phyloP scores from a whole-genome alignment of 495 filamentous ascomycete species.

The Trichoderma asperelloides region DNA sequence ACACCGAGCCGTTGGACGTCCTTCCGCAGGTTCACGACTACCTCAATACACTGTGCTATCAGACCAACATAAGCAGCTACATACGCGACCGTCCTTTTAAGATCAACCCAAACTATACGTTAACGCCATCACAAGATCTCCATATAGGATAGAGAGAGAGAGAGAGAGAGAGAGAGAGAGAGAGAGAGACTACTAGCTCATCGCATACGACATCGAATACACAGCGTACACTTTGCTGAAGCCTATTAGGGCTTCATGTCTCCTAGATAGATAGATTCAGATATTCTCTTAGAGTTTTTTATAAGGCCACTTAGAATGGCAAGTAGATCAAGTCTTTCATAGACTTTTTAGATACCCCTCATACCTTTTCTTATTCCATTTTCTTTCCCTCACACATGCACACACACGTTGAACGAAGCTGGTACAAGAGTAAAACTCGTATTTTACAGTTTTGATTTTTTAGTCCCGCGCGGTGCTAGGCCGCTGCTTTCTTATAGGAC shows the following conservation, averaged over 20 bases:
- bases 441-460: background rate
- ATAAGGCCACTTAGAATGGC: background rate
- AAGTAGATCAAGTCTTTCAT: background rate
- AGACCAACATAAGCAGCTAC: constrained; percentile 39
- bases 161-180: background rate
- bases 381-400: background rate
- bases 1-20: constrained; percentile 24
- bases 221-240: background rate
- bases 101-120: background rate
- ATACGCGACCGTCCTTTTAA: constrained; percentile 29
- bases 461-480: background rate
- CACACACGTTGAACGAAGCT: background rate
- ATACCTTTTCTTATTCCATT: background rate
- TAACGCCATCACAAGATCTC: background rate
- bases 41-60: constrained; percentile 31
- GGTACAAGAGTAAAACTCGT: background rate
- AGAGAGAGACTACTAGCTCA: background rate
- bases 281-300: background rate
- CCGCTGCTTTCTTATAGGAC: background rate
- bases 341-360: background rate
- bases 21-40: constrained; percentile 42
- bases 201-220: background rate
- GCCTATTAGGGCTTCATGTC: background rate
- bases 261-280: background rate
- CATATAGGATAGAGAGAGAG: background rate